phyloP scores from a whole-genome alignment of 2,329 filamentous ascomycete species.

The Teratosphaeria zuluensis region DNA sequence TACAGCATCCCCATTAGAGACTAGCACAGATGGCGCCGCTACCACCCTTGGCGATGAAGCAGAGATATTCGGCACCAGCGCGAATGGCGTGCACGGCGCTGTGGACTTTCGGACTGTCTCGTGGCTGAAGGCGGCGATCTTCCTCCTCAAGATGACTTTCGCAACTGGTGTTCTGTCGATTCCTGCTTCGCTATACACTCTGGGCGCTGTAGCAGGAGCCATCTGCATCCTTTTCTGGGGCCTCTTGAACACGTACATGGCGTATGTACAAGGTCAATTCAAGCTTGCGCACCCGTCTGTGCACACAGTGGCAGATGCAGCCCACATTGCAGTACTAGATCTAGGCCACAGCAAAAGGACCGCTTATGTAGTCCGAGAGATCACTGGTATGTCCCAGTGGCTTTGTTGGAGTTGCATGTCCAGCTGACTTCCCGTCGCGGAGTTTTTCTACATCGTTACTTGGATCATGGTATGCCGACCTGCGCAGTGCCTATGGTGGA shows the following conservation, averaged over 20 bases:
- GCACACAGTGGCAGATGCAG: conserved; percentile 11
- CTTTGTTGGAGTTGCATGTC: neutral
- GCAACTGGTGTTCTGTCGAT: conserved; percentile 12
- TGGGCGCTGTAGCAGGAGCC: conserved; percentile 9
- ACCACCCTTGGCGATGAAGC: neutral
- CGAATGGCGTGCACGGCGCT: conserved; percentile 2
- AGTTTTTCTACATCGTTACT: neutral
- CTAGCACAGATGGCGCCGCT: neutral
- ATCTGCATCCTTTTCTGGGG: conserved; percentile 11
- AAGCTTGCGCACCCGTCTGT: conserved; percentile 11
- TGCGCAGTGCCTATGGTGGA: neutral
- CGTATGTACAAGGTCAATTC: conserved; percentile 11
- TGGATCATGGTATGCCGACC: neutral
- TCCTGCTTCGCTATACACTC: conserved; percentile 10
- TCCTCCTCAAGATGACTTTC: conserved; percentile 13
- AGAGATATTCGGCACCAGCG: conserved; percentile 7
- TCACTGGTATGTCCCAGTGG: neutral
- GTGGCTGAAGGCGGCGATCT: conserved; percentile 8
- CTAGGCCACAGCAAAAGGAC: conserved; percentile 1
- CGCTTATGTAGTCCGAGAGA: neutral
- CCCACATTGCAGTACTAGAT: conserved; percentile 6
- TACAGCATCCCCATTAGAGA: neutral
- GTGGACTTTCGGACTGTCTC: conserved; percentile 8
- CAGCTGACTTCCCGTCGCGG: neutral
- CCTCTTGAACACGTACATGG: conserved; percentile 10